These are phyloP conservation scores for Botryosphaeria dothidea DNA, from an alignment of 2,329 filamentous ascomycete species.

Conservation along the genomic window DNA sequence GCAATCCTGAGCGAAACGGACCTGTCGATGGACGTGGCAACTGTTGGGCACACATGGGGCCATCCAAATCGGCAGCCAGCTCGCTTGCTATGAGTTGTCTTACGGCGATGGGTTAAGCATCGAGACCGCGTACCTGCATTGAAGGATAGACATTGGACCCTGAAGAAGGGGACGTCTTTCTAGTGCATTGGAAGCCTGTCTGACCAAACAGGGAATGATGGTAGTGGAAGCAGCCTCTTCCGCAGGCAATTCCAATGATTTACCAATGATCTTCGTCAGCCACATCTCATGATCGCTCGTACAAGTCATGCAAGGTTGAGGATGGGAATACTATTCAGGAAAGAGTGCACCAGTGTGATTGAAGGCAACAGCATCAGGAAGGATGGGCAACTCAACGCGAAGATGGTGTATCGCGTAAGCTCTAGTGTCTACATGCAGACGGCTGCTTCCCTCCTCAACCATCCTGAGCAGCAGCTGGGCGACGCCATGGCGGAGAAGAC, in stretches of 20 bases:
- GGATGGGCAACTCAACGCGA: no score
- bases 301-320: not conserved
- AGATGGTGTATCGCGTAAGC: no score
- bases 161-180: not conserved
- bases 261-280: not conserved
- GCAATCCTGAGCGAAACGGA: not conserved
- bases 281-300: not conserved
- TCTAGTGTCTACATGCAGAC: no score
- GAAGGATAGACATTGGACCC: conserved; percentile 9
- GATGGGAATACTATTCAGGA: not conserved
- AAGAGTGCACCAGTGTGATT: not conserved
- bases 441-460: no score
- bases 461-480: not conserved
- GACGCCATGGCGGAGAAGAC: not conserved
- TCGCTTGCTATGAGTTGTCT: not conserved
- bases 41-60: not conserved
- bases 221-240: not conserved
- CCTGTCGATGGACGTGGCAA: not conserved
- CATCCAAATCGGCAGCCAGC: not conserved
- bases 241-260: conserved; percentile 11
- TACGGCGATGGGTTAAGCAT: not conserved
- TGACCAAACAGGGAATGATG: not conserved
- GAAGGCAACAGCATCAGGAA: not conserved
- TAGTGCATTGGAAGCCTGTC: not conserved
- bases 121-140: conserved; percentile 10